Conservation (phyloP, 2,329 filamentous ascomycete genomes). For the Camillea tinctor region DNA sequence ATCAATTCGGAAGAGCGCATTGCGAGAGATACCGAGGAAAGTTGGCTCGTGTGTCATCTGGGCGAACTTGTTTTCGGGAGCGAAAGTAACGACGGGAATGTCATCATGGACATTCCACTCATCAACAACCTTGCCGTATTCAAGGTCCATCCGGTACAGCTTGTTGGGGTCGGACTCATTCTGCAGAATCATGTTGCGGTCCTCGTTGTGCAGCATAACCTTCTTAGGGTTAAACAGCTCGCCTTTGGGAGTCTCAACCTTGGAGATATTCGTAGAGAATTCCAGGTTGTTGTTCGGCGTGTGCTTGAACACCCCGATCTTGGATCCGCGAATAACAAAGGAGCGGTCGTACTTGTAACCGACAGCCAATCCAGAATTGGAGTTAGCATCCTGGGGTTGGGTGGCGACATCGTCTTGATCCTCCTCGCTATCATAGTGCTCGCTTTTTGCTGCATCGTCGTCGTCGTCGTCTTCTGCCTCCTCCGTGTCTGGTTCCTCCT, state of each 20-base stretch:
- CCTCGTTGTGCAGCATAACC: conserved; percentile 92
- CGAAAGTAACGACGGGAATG: conserved; percentile 88
- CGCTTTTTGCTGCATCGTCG: conserved; percentile 65
- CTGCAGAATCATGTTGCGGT: conserved; percentile 86
- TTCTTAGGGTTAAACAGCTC: conserved; percentile 92
- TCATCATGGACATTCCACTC: conserved; percentile 99
- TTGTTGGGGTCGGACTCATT: conserved; percentile 82
- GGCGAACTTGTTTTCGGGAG: conserved; percentile 95
- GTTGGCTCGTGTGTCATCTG: conserved; percentile 96
- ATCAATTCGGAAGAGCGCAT: conserved; percentile 91
- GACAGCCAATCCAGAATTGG: conserved; percentile 92
- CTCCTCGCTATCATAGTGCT: conserved; percentile 67
- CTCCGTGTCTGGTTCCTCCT: conserved; percentile 50
- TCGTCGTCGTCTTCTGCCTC: conserved; percentile 57
- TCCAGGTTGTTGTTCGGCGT: conserved; percentile 88
- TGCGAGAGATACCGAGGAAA: conserved; percentile 89
- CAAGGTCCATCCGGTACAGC: conserved; percentile 94
- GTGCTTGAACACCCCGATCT: conserved; percentile 99
- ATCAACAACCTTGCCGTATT: conserved; percentile 96
- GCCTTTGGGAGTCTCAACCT: conserved; percentile 84
- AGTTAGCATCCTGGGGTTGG: conserved; percentile 70
- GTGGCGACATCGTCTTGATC: conserved; percentile 75
- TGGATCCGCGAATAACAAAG: conserved; percentile 93
- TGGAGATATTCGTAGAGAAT: conserved; percentile 96
- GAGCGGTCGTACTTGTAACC: conserved; percentile 97